These are phyloP conservation scores for Talaromyces pinophilus DNA, from an alignment of 2,329 filamentous ascomycete genomes.

Conservation along the genomic window DNA sequence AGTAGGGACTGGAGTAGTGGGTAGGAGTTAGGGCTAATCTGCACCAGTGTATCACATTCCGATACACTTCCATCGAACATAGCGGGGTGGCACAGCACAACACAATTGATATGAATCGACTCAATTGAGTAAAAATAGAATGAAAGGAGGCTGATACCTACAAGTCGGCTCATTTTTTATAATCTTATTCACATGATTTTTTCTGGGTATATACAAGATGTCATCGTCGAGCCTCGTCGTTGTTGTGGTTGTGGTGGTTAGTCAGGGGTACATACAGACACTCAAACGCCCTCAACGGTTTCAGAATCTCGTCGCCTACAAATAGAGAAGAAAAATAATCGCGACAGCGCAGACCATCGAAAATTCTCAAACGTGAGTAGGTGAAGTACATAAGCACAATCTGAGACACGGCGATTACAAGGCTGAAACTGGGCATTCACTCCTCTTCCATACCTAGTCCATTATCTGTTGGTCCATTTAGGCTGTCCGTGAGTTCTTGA, in stretches of 20 bases:
- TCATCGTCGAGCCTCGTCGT: neutral
- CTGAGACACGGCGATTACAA: conserved; percentile 2
- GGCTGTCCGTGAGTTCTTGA: neutral
- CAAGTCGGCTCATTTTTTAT: neutral
- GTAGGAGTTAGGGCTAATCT: conserved; percentile 8
- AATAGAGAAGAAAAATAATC: neutral
- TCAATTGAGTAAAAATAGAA: neutral
- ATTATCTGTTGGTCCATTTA: neutral
- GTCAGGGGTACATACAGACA: neutral
- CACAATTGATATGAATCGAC: neutral
- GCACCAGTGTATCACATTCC: conserved; percentile 16
- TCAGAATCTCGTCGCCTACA: neutral
- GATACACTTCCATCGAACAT: neutral
- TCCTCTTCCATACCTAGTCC: no score
- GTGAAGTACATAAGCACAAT: neutral
- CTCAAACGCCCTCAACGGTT: neutral
- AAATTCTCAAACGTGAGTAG: neutral
- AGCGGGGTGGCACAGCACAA: neutral
- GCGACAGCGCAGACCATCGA: neutral
- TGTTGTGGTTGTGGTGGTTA: neutral
- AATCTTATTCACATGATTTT: neutral
- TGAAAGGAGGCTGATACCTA: neutral
- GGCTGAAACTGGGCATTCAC: neutral
- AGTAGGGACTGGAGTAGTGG: no score
- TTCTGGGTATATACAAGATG: neutral